Conservation (phyloP, 148 eudicot species). For the Heliamphora exappendiculata region DNA sequence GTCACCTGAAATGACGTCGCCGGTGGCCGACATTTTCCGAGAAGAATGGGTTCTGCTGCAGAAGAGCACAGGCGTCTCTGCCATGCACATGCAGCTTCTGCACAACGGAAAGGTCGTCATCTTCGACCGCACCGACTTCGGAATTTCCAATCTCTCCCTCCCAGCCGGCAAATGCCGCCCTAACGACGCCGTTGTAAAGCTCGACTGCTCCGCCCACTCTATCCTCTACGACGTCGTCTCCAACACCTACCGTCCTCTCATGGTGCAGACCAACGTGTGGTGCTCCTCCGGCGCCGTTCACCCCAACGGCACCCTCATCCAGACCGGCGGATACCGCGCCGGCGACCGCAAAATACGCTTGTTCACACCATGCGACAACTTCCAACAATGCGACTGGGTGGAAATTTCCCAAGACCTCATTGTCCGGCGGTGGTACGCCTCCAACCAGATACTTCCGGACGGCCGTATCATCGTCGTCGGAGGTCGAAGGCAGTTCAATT, state of each 20-base stretch:
- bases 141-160: neutral
- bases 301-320: neutral
- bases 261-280: neutral
- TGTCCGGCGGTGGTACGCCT: constrained; percentile 71
- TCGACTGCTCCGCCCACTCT: neutral
- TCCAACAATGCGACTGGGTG: constrained; percentile 15
- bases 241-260: neutral
- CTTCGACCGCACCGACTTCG: neutral
- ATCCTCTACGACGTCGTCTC: neutral
- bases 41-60: neutral
- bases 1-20: too few relatives aligned
- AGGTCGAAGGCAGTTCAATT: constrained; percentile 54
- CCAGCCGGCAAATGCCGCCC: neutral
- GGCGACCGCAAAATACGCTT: neutral
- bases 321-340: neutral
- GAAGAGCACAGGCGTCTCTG: neutral
- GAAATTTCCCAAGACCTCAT: constrained; percentile 31
- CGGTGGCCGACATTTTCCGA: too few relatives aligned
- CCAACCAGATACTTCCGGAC: constrained; percentile 65
- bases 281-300: neutral
- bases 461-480: constrained; percentile 69
- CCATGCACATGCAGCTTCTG: constrained; percentile 7
- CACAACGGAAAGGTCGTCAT: neutral
- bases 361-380: neutral
- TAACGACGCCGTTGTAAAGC: neutral